Evolutionary conservation across 2,329 filamentous ascomycete genomes (phyloP).

Genomic region (Cladophialophora carrionii): DNA sequence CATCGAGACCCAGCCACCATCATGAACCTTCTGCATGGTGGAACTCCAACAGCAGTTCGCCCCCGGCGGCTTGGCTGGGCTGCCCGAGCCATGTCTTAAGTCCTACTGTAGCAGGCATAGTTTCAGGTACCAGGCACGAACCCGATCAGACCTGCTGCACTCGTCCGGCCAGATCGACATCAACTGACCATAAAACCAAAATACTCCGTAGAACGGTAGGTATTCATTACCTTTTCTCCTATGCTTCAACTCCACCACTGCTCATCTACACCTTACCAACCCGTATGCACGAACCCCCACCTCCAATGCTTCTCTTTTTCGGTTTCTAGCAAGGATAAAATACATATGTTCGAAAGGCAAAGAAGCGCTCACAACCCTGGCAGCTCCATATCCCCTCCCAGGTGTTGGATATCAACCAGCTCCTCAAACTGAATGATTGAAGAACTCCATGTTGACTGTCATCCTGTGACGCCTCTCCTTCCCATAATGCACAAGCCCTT

Average conservation of each 20-base stretch:
- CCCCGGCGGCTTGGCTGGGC: too few species aligned
- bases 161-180: not conserved
- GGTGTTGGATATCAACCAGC: constrained; percentile 13
- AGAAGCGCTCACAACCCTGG: constrained; percentile 22
- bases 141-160: not conserved
- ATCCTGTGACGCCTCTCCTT: constrained; percentile 29
- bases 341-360: constrained; percentile 31
- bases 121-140: constrained; percentile 16
- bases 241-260: not conserved
- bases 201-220: constrained; percentile 5
- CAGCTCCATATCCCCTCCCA: constrained; percentile 25
- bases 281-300: not conserved
- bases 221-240: constrained; percentile 6
- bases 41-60: not conserved
- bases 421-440: constrained; percentile 12
- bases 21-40: not conserved
- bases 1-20: not conserved
- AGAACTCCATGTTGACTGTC: constrained; percentile 25
- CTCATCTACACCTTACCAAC: not conserved
- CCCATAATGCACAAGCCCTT: constrained; percentile 33
- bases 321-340: constrained; percentile 31
- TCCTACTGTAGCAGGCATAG: constrained; percentile 6
- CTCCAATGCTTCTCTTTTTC: constrained; percentile 16
- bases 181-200: not conserved
- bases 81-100: too few species aligned